These are phyloP conservation scores for Penicillium goetzii DNA, from an alignment of 495 filamentous ascomycete genomes.

Conservation along the genomic window DNA sequence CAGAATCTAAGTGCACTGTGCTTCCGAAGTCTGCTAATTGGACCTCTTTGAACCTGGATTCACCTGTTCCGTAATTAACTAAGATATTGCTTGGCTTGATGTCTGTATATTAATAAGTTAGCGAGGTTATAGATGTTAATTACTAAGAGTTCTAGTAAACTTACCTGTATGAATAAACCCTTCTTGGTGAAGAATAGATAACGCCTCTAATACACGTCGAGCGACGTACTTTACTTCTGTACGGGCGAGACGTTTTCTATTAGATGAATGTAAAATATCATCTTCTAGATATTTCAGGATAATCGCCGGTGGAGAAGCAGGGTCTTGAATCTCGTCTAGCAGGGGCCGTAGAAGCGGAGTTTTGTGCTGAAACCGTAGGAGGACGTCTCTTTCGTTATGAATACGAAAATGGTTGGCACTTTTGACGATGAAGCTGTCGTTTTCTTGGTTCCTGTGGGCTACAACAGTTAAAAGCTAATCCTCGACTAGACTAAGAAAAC, in stretches of 20 bases:
- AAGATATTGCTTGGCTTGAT: neutral
- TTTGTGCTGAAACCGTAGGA: neutral
- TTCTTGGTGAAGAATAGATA: constrained; percentile 1
- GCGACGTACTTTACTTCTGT: neutral
- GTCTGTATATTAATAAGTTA: constrained; percentile 1
- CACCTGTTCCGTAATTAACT: neutral
- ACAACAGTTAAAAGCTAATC: neutral
- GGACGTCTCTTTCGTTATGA: constrained; percentile 3
- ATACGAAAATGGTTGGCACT: neutral
- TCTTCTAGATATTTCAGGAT: neutral
- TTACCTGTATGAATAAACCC: neutral
- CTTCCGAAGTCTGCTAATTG: neutral
- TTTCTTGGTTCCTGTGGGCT: neutral
- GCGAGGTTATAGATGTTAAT: neutral
- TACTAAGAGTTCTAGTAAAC: neutral
- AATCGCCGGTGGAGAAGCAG: neutral
- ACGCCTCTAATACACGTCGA: neutral
- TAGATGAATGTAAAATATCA: neutral
- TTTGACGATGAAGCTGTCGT: neutral
- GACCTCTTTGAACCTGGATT: neutral
- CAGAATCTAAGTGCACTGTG: neutral
- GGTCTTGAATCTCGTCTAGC: neutral
- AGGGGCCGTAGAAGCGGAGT: neutral
- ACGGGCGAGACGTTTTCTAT: neutral
- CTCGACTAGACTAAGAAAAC: neutral